Evolutionary conservation across 2,329 filamentous ascomycete species (phyloP), one percentile per base, ranked within the genome.

Genomic region (Colletotrichum siamense): DNA sequence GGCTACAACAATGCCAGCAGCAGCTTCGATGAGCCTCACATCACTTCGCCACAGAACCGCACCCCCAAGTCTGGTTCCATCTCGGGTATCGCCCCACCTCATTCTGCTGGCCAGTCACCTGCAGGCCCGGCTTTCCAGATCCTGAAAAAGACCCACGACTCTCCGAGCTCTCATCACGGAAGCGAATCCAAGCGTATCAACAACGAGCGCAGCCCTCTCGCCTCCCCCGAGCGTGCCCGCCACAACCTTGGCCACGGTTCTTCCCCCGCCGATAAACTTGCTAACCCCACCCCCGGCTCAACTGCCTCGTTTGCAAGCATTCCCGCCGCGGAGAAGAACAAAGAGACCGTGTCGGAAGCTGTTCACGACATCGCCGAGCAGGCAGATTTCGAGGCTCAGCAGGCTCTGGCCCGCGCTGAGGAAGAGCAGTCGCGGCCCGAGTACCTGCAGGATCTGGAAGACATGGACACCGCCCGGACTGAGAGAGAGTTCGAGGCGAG

Each of bases 301-400:
- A 74, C 71, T 16, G 78, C 61, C 26, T 79, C 76, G 32, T 77
- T 77, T 36, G 71, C 71, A 30, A 73, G 71, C 68, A 12, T 71
- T n/a, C 49, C 77, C 63, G 77, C 80, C 32, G 77, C 77, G 62
- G 78, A 81, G 10, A 81, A 84, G 62, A 83, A 85, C 69, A 91
- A 88, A 79, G 93, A 95, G 83, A 94, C 93, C 66, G 94, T 97
- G 34, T 89, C 94, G 24, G 92, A 95, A 72, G 93, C 94, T 30
- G 88, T 96, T 55, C 90, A 88, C 78, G 92, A 92, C 57, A 87
- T 96, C 78, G 94, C 93, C 59, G 83, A 83, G 66, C 85, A 87
- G 79, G 89, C 84, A 24, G 86, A 90, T 76, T 83, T 85, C 9
- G 88, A 90, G 80, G 92, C 94, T 4, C 92, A 93, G 79, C 91